Base-by-base conservation (phyloP, 2,329 filamentous ascomycete species). In the Aspergillus fumigatus region DNA sequence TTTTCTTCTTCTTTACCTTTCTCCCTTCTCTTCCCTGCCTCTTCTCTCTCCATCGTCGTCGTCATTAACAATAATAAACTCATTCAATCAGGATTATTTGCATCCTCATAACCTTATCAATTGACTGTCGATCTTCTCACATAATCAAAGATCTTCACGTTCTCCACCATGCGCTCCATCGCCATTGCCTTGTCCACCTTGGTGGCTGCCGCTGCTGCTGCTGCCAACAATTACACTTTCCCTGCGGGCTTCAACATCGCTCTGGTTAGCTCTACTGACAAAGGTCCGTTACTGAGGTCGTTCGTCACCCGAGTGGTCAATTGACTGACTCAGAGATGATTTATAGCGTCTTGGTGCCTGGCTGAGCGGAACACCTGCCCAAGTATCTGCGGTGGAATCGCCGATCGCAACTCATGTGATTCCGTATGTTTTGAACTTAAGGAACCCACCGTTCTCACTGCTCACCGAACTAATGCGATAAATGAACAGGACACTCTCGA, bases 331-430 rank as follows among this genome's bases (percentile, higher is more conserved):
- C 14, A 4, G 35, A 32, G 27, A 35, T 26, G 48, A 55, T 19
- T 35, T 17, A 51, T 57, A 82, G 80, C 68, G 59, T 65, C 74
- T 56, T 88, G 84, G 84, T 88, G 86, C 69, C 70, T 72, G 53
- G 82, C 78, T 60, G 76, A 88, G 74, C 73, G 73, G 59, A 84
- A 84, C 72, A 80, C 79, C 48, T 88, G 86, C 75, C 82, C 82
- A 17, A 69, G 79, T 56, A 78, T 88, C 61, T 88, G 86, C 73
- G 78, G 78, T 59, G 78, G 79, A 60, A 67, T 70, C 60, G 73
- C 77, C 62, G 72, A 68, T 59, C 65, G 67, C 60, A 87, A 87
- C 75, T 71, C 67, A 50, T 88, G 86, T 70, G 77, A 84, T 60
- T 48, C 73, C 38, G 85, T 88, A 79, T 69, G 82, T 73, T 11